Percentiles rank a stretch among this genome's conserved stretches.
Evolutionary conservation across 345 rosid genomes (phyloP).

Genomic region (Citrus sp.): DNA sequence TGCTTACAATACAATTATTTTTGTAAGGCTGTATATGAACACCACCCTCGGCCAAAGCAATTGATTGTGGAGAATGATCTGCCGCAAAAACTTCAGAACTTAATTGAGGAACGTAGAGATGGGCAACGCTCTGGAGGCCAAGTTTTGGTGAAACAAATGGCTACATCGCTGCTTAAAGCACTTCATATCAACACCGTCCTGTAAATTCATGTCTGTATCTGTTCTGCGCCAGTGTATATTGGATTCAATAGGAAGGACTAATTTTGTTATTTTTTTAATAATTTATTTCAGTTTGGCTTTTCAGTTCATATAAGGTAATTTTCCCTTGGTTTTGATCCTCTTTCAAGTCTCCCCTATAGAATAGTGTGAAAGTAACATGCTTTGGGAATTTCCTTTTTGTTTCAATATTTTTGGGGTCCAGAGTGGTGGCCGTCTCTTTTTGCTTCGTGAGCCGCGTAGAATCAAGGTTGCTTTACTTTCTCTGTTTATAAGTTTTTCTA

Average conservation of each 20-base stretch:
- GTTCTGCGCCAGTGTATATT: constrained; percentile 15
- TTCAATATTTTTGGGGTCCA: neutral
- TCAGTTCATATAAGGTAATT: neutral
- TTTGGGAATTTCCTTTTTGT: neutral
- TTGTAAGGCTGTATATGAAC: constrained; percentile 92
- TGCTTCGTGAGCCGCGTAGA: neutral
- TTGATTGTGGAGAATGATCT: constrained; percentile 94
- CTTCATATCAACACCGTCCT: constrained; percentile 88
- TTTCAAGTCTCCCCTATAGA: neutral
- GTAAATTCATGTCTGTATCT: constrained; percentile 33
- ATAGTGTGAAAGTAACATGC: neutral
- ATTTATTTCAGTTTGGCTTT: neutral
- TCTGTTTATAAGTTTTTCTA: neutral
- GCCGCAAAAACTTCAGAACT: constrained; percentile 75
- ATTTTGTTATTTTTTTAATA: neutral
- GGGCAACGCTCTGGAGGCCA: constrained; percentile 97
- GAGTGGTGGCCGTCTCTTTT: constrained; percentile 4
- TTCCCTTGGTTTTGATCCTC: neutral
- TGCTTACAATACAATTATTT: neutral
- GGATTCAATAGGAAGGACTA: constrained; percentile 13
- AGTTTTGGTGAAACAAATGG: constrained; percentile 96
- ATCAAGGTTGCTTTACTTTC: neutral
- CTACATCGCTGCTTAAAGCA: constrained; percentile 92
- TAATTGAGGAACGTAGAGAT: constrained; percentile 94
- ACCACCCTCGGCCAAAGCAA: constrained; percentile 95